phyloP scores from a whole-genome alignment of 2,329 filamentous ascomycete genomes.

The Colletotrichum eleusines region DNA sequence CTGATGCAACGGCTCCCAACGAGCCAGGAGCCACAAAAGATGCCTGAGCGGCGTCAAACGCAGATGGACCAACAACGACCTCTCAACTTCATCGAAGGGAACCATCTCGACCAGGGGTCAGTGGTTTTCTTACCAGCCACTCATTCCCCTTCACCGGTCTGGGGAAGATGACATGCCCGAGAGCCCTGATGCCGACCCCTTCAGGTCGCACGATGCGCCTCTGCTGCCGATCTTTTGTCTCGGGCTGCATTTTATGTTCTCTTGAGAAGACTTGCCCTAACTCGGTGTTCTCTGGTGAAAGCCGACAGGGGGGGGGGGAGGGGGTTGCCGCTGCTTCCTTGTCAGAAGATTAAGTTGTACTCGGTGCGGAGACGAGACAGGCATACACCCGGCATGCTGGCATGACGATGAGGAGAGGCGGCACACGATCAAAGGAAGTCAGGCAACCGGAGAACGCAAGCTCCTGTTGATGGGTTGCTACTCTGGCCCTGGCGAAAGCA shows the following conservation, averaged over 20 bases:
- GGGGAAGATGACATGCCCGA: conserved; percentile 10
- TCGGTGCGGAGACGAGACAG: conserved; percentile 30
- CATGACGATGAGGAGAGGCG: conserved; percentile 38
- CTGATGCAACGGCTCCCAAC: conserved; percentile 25
- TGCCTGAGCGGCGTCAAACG: conserved; percentile 22
- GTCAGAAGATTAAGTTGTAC: conserved; percentile 11
- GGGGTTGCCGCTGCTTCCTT: not conserved
- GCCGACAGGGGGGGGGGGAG: conserved; percentile 2
- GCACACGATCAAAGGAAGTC: conserved; percentile 31
- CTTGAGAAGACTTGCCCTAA: conserved; percentile 43
- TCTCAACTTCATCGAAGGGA: not conserved
- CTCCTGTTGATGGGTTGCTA: conserved; percentile 5
- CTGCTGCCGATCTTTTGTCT: conserved; percentile 38
- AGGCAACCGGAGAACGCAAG: conserved; percentile 10
- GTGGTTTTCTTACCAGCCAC: not conserved
- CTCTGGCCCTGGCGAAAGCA: not conserved
- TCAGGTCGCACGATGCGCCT: conserved; percentile 45
- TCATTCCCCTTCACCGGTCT: not conserved
- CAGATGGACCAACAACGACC: not conserved
- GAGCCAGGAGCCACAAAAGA: conserved; percentile 14
- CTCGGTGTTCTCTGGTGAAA: not conserved
- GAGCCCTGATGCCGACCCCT: not conserved
- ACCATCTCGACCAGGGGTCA: not conserved
- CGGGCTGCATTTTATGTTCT: not conserved
- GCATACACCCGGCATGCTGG: conserved; percentile 31